Evolutionary conservation across 192 early-diverging fungal genomes (phyloP).

Genomic region (Gamsiella multidivaricata): DNA sequence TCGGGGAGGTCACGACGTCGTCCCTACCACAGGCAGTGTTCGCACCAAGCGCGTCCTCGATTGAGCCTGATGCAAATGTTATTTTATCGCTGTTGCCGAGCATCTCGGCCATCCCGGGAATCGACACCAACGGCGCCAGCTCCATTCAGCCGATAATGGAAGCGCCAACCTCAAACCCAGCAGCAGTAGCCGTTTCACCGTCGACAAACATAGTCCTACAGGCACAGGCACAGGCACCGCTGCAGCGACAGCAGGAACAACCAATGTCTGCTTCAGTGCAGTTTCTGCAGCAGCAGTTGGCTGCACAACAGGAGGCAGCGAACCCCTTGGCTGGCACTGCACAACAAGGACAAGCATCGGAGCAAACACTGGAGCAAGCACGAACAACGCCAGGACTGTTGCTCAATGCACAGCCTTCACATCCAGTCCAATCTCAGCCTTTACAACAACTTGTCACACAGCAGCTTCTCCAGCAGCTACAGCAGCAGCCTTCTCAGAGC

Average conservation of each 20-base stretch:
- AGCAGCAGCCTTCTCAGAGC: background rate
- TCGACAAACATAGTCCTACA: no score
- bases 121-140: no score
- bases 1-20: no score
- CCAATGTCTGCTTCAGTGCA: slow-evolving; percentile 14
- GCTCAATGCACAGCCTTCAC: background rate
- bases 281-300: slow-evolving; percentile 32
- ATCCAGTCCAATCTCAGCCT: background rate
- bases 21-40: no score
- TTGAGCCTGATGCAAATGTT: no score
- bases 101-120: no score
- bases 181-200: background rate
- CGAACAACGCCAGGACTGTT: background rate
- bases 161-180: background rate
- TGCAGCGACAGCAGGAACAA: background rate
- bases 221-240: background rate
- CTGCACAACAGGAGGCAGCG: slow-evolving; percentile 20
- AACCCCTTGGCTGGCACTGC: no score
- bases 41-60: no score
- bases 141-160: background rate
- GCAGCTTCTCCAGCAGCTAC: background rate
- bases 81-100: no score
- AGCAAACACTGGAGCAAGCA: background rate
- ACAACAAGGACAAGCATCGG: background rate
- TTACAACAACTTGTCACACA: background rate